Evolutionary conservation across 371 early-diverging fungal species (phyloP).

Genomic region (Coemansia sp.): DNA sequence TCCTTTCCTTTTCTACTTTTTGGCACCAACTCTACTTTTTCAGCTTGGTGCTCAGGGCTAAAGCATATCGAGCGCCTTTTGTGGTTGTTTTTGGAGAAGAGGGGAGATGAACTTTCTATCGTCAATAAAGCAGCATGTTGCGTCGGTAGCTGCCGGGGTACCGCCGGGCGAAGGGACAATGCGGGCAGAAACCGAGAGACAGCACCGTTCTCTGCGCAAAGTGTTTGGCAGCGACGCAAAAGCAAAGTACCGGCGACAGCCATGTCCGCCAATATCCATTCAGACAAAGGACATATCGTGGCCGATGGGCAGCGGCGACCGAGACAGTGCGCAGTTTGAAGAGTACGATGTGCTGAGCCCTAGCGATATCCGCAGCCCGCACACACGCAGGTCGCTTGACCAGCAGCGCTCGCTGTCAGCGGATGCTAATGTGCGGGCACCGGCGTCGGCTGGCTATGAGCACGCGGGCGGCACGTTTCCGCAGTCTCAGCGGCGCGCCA

Average conservation of each 20-base stretch:
- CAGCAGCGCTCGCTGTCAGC: neutral
- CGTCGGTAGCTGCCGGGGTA: slow-evolving; percentile 28
- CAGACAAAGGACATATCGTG: slow-evolving; percentile 46
- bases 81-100: neutral
- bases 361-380: slow-evolving; percentile 15
- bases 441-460: neutral
- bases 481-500: slow-evolving; percentile 25
- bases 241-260: slow-evolving; percentile 25
- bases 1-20: neutral
- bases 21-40: neutral
- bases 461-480: slow-evolving; percentile 14
- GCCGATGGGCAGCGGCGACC: slow-evolving; percentile 37
- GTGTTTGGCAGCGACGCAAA: slow-evolving; percentile 14
- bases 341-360: slow-evolving; percentile 38
- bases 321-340: slow-evolving; percentile 25
- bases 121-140: slow-evolving; percentile 43
- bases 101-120: slow-evolving; percentile 34
- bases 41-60: neutral
- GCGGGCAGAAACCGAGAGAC: neutral
- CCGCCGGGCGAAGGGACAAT: neutral
- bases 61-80: neutral
- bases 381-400: slow-evolving; percentile 15
- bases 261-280: slow-evolving; percentile 40
- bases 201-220: slow-evolving; percentile 14
- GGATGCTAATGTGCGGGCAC: neutral